Base-by-base conservation (phyloP, 805 yeast genomes). In the Candida pseudoglaebosa region DNA sequence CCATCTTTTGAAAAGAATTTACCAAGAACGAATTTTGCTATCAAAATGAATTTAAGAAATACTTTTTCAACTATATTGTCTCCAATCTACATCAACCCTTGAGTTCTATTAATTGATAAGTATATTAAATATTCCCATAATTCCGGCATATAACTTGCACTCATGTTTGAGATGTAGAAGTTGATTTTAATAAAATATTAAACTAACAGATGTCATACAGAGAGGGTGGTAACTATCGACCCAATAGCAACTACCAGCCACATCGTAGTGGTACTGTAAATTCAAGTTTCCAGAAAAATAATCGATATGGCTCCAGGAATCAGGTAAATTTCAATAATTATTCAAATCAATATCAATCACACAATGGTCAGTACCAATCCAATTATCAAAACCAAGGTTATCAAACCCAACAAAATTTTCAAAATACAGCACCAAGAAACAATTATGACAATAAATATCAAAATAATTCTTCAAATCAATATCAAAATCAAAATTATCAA, bases 1-100 rank as follows among this genome's bases (percentile, higher is more conserved):
- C 8, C 39, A 36, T 4, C 19, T 36, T 2, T 32, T 43, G 17
- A 41, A 39, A 12, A 31, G 28, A 28, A 35, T 36, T 20, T 42
- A 42, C 33, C 28, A 30, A 19, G 38, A 35, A 18, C 32, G 28
- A 36, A 32, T 39, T 8, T 4, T 24, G 4, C 6, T 8, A 12
- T 22, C 12, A 12, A 22, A 22, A 22, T 22, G 12, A 22, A 8
- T 22, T 12, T 22, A 12, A 8, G 12, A 22, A n/a, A n/a, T n/a
- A n/a, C n/a, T n/a, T n/a, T n/a, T n/a, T n/a, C n/a, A n/a, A n/a
- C n/a, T n/a, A n/a, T n/a, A n/a, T n/a, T n/a, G n/a, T n/a, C n/a
- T n/a, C n/a, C n/a, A n/a, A n/a, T n/a, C n/a, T n/a, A n/a, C n/a
- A n/a, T n/a, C n/a, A n/a, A n/a, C n/a, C n/a, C n/a, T n/a, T n/a